Evolutionary conservation across 306 rosid genomes (phyloP), one percentile per base, ranked within the genome.

Genomic region (Rosa rugosa): DNA sequence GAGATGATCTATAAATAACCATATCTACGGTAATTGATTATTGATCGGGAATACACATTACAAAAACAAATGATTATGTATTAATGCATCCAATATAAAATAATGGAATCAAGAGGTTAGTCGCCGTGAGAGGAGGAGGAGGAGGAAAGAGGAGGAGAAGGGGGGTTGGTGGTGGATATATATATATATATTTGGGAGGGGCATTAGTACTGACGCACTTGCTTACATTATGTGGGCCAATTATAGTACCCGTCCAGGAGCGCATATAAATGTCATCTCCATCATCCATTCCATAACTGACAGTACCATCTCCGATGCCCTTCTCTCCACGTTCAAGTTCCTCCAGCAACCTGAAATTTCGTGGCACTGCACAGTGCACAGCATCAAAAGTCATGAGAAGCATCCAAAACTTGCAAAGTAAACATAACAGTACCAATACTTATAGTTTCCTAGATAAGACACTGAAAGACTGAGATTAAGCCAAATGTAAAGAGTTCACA

Each of bases 311-410:
- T 71, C 97, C 97, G 22, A 92, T 92, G 4, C 97, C 97, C 46
- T 92, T 92, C 78, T 92, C 97, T 65, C 99, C 99, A 2, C 98
- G 89, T 86, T 96, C 99, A 62, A 96, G 98, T 69, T 96, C 99
- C 88, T 96, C 99, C 87, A 96, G 89, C 92, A 96, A 87, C 90
- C 99, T 91, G 86, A 96, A 96, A 93, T 96, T 96, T 80, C 98
- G 81, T 18, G 99, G 99, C 79, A 96, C 99, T 96, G 86, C 90
- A 83, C 69, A 59, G 14, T 95, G 86, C 89, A 84, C 78, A 59
- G 7, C 42, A 75, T 41, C 16, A 42, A 59, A 59, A 59, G 69
- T 23, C 49, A 60, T 23, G 27, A 59, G 27, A 23, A 59, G 50
- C 54, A 57, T 59, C 78, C 40, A 47, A 56, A 22, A 45, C 53